These are phyloP conservation scores for Corymbia maculata DNA, from an alignment of 345 rosid genomes.

Conservation along the genomic window DNA sequence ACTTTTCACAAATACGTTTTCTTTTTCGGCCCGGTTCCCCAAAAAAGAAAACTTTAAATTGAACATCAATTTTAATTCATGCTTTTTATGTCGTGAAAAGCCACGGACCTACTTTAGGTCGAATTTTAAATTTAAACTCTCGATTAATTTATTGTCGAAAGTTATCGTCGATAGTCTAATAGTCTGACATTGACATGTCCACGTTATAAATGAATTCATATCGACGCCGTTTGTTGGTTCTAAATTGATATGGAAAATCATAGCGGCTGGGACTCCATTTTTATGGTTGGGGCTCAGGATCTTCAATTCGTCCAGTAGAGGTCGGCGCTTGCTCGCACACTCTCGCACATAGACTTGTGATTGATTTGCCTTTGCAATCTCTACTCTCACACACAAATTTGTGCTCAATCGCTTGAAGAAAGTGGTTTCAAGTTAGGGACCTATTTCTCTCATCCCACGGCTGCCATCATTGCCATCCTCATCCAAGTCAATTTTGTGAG, in stretches of 20 bases:
- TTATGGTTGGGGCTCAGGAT: neutral
- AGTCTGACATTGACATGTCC: neutral
- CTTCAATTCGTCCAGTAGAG: neutral
- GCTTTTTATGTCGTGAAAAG: neutral
- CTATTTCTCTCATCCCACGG: neutral
- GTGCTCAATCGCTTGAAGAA: neutral
- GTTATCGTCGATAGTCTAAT: rapidly evolving
- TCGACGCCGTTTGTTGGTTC: rapidly evolving
- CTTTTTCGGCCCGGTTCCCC: neutral
- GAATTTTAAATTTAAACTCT: neutral
- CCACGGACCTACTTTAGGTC: neutral
- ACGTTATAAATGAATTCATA: neutral
- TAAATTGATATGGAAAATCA: neutral
- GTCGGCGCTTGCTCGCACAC: neutral
- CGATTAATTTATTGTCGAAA: neutral
- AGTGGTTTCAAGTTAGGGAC: neutral
- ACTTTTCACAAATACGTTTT: neutral
- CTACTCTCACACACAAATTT: neutral
- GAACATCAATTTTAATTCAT: neutral
- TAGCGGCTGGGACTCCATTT: neutral
- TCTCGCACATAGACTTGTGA: neutral
- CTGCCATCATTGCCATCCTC: neutral
- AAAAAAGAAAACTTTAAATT: neutral
- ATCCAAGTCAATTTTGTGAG: too few relatives aligned
- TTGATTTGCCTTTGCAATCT: neutral